These are phyloP conservation scores for Yamadazyma sp. DNA, from an alignment of 1,139 yeast species.

Conservation along the genomic window DNA sequence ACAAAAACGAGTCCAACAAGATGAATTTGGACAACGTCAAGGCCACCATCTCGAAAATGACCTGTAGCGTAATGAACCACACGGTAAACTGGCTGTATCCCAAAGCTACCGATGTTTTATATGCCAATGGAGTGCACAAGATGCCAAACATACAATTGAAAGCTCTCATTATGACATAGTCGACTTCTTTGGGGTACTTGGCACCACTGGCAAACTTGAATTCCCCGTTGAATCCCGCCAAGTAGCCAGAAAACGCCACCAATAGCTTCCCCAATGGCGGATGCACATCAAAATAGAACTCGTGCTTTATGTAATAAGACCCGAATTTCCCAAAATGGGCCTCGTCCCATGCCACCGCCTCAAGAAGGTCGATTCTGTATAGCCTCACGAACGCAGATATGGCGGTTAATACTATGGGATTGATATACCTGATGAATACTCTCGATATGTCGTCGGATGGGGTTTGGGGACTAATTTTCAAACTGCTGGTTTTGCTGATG, in stretches of 20 bases:
- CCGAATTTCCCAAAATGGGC: slow-evolving; percentile 93
- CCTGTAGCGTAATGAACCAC: slow-evolving; percentile 89
- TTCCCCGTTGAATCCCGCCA: slow-evolving; percentile 94
- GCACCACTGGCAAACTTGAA: slow-evolving; percentile 93
- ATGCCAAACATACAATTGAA: slow-evolving; percentile 92
- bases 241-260: slow-evolving; percentile 88
- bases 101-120: slow-evolving; percentile 84
- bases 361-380: slow-evolving; percentile 60
- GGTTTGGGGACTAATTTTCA: slow-evolving; percentile 16
- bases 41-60: slow-evolving; percentile 80
- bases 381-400: slow-evolving; percentile 69
- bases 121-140: slow-evolving; percentile 89
- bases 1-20: slow-evolving; percentile 91
- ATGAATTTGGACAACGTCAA: slow-evolving; percentile 91
- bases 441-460: slow-evolving; percentile 6
- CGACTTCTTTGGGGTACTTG: slow-evolving; percentile 79
- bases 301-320: slow-evolving; percentile 86
- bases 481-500: slow-evolving; percentile 25
- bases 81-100: slow-evolving; percentile 79
- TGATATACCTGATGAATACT: slow-evolving; percentile 21
- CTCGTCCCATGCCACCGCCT: slow-evolving; percentile 81
- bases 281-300: slow-evolving; percentile 96
- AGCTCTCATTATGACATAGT: slow-evolving; percentile 88
- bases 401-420: slow-evolving; percentile 46
- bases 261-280: slow-evolving; percentile 98